A percentile compares a stretch with the other conserved stretches of the same genome.
These are phyloP conservation scores for Paxillus rubicundulus DNA, from an alignment of 768 basidiomycete genomes.

Conservation along the genomic window DNA sequence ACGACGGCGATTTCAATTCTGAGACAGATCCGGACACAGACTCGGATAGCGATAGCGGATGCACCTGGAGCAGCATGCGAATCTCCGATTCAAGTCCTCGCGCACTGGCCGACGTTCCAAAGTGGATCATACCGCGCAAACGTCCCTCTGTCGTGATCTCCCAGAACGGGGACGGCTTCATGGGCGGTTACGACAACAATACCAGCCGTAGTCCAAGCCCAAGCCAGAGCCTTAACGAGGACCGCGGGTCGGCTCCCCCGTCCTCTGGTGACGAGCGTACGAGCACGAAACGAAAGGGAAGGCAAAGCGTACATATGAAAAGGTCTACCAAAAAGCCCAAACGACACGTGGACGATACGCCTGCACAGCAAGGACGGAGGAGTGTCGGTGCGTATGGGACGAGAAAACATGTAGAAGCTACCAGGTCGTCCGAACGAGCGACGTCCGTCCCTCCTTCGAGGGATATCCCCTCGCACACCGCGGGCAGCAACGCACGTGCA, in stretches of 20 bases:
- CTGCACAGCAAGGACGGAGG: conserved; percentile 2
- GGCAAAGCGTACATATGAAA: neutral
- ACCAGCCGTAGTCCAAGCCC: neutral
- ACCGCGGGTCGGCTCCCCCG: neutral
- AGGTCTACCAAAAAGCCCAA: conserved; percentile 15
- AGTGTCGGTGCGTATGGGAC: neutral
- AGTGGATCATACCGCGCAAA: conserved; percentile 21
- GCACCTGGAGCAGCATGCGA: conserved; percentile 10
- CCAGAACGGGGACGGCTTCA: neutral
- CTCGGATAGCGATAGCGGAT: conserved; percentile 10
- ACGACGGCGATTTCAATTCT: conserved; percentile 7
- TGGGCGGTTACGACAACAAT: neutral
- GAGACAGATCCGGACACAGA: conserved; percentile 20
- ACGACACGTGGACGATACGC: conserved; percentile 9
- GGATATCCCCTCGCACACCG: neutral
- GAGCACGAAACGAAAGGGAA: conserved; percentile 19
- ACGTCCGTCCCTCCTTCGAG: neutral
- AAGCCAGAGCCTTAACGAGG: neutral
- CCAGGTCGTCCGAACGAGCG: neutral
- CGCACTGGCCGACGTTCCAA: conserved; percentile 1
- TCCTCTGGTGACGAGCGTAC: conserved; percentile 6
- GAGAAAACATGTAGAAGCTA: neutral
- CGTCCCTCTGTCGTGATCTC: conserved; percentile 18
- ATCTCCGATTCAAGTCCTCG: conserved; percentile 9
- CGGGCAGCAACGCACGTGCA: neutral